These are phyloP conservation scores for Coemansia sp. DNA, from an alignment of 192 early-diverging fungal species.

Conservation along the genomic window DNA sequence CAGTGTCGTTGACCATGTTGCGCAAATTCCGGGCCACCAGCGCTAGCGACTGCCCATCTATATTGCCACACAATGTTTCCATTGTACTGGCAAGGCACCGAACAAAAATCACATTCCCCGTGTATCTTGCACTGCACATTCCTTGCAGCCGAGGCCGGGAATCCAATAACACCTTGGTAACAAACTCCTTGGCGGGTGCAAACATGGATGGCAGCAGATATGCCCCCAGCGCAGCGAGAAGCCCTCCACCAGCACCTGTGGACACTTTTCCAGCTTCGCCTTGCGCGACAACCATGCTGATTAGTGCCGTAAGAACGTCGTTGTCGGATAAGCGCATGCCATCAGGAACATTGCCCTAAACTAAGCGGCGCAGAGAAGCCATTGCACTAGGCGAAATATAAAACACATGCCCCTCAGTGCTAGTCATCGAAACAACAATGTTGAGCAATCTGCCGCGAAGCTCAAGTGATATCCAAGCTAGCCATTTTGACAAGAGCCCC, in stretches of 20 bases:
- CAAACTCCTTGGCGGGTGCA: not conserved
- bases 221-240: not conserved
- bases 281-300: slow-evolving; percentile 5
- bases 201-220: not conserved
- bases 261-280: not conserved
- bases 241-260: not conserved
- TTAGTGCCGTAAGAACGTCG: slow-evolving; percentile 14
- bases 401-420: slow-evolving; percentile 10
- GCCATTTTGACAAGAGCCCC: not conserved
- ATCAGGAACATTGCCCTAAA: not conserved
- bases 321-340: slow-evolving; percentile 9
- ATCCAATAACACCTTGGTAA: slow-evolving; percentile 1
- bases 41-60: slow-evolving; percentile 3
- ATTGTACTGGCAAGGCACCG: not conserved
- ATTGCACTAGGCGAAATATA: not conserved
- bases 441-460: not conserved
- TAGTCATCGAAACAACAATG: not conserved
- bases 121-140: not conserved
- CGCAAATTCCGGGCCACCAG: not conserved
- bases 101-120: not conserved
- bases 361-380: not conserved
- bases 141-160: slow-evolving; percentile 11
- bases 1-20: not conserved
- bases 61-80: not conserved
- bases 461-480: slow-evolving; percentile 11